phyloP scores from a whole-genome alignment of 75 land plant species.

The Chamaecyparis obtusa region DNA sequence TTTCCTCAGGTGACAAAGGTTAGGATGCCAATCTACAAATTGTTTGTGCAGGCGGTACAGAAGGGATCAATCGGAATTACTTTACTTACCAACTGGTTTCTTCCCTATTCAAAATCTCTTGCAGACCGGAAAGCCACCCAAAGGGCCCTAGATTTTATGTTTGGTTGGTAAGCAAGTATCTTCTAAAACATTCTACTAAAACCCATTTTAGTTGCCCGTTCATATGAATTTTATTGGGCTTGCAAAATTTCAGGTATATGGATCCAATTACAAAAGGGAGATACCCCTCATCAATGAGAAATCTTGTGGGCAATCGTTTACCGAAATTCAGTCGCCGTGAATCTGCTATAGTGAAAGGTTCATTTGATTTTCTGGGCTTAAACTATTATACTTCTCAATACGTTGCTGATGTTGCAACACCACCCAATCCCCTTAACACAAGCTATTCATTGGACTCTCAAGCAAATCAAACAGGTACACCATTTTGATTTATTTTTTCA shows the following conservation, averaged over 20 bases:
- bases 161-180: too few species aligned
- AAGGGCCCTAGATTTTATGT: conserved; percentile 10
- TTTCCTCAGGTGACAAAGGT: background rate
- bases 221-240: background rate
- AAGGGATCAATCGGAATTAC: conserved; percentile 26
- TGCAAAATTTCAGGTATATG: conserved; percentile 15
- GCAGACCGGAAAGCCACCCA: conserved; percentile 22
- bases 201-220: too few species aligned
- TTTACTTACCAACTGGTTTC: conserved; percentile 19
- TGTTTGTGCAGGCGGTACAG: background rate
- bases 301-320: conserved; percentile 8
- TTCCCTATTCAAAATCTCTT: conserved; percentile 25
- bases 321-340: background rate
- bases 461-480: too few species aligned
- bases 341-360: too few species aligned
- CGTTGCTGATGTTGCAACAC: too few species aligned
- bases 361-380: too few species aligned
- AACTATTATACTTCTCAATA: too few species aligned
- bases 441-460: too few species aligned
- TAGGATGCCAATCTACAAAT: background rate
- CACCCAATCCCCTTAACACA: too few species aligned
- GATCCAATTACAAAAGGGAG: conserved; percentile 20
- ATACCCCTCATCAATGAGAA: conserved; percentile 21
- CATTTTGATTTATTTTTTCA: too few species aligned
- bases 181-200: too few species aligned